Base-by-base conservation (phyloP, 306 rosid genomes). In the Sphenostylis stenocarpa region DNA sequence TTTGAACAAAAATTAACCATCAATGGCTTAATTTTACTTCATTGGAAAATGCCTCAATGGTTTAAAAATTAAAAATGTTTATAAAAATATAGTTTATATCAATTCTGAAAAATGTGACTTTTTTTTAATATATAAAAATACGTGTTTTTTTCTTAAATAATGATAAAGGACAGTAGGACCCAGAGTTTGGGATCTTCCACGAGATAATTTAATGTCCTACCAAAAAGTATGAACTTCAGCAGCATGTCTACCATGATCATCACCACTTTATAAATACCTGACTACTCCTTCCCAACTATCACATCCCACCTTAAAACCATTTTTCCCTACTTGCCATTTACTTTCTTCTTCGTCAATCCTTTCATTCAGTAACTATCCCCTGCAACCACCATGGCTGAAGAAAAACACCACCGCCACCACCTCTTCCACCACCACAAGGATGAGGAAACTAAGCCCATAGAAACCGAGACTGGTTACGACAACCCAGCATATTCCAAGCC, bases 351-450 rank as follows among this genome's bases (percentile, higher is more conserved):
- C n/a, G 6, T 26, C 43, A 0, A 26, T 8, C 12, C 7, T 38
- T 9, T 38, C 43, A 38, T 38, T 8, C 43, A 38, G 2, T 38
- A 34, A 38, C 13, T 38, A 9, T 38, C 14, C 2, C 47, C 16
- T 11, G 9, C 43, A 38, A 51, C 58, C 62, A 77, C 73, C 48
- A 91, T 91, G 97, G 58, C 97, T 24, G 94, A 87, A 66, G 97
- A 88, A 78, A 77, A 60, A 76, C 87, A 58, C 36, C 72, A 76
- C 73, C 85, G 64, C 72, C 82, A 71, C 84, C 86, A 26, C 57
- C 73, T 66, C 81, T 76, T 39, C 60, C 70, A 82, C 85, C 90
- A 79, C 70, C 97, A 60, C 89, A 74, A 84, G 77, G 85, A 91
- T 57, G 81, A 84, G 4, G 82, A 79, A 0, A 65, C n/a, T 4